Conservation (phyloP, 73 alveolate genomes). For the Paramecium bursaria region DNA sequence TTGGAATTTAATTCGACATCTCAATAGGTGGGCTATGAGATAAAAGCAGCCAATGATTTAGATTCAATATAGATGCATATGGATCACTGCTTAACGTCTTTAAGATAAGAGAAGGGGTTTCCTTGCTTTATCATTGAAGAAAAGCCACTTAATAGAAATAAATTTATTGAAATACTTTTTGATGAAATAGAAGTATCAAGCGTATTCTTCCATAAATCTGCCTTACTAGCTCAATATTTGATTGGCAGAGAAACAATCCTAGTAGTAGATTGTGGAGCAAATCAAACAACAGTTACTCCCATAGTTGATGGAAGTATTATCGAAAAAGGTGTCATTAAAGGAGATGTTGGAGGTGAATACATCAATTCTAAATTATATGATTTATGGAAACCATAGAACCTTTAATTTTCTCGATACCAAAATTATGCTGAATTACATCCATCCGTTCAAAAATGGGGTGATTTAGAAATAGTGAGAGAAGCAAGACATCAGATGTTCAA, state of each 20-base stretch:
- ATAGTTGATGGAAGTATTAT: conserved; percentile 65
- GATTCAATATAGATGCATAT: conserved; percentile 20
- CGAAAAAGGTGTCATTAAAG: conserved; percentile 66
- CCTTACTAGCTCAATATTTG: conserved; percentile 60
- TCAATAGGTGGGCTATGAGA: conserved; percentile 17
- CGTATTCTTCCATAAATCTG: conserved; percentile 56
- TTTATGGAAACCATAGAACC: conserved; percentile 25
- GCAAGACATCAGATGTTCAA: conserved; percentile 23
- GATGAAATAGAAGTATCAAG: conserved; percentile 64
- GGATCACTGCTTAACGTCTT: not conserved
- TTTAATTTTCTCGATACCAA: conserved; percentile 43
- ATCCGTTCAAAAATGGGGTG: conserved; percentile 61
- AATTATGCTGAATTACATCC: conserved; percentile 57
- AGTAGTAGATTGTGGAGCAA: conserved; percentile 69
- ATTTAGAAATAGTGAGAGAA: conserved; percentile 62
- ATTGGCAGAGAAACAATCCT: conserved; percentile 65
- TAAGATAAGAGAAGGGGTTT: conserved; percentile 8
- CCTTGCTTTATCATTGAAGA: conserved; percentile 62
- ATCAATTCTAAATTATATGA: conserved; percentile 36
- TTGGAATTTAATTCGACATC: conserved; percentile 17
- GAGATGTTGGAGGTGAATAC: conserved; percentile 65
- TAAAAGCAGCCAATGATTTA: conserved; percentile 43
- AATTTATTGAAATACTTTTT: conserved; percentile 58
- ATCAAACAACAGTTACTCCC: conserved; percentile 60
- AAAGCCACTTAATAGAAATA: conserved; percentile 50